These are phyloP conservation scores for Ascochyta koolunga DNA, from an alignment of 2,329 filamentous ascomycete species.

Conservation along the genomic window DNA sequence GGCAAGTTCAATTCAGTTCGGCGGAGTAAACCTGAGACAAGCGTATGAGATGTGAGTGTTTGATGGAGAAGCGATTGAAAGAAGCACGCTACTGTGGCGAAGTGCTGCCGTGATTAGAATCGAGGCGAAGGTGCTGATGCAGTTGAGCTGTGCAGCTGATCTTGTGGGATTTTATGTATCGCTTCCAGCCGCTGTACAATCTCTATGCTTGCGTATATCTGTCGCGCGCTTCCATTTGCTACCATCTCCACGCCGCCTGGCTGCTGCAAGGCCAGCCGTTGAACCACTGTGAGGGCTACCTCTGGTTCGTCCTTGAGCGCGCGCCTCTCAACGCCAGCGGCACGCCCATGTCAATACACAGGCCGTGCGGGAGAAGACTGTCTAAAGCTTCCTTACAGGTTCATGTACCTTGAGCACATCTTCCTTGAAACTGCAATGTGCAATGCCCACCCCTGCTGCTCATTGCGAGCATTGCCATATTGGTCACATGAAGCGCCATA, in stretches of 20 bases:
- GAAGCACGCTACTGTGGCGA: constrained; percentile 9
- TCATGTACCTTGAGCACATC: constrained; percentile 20
- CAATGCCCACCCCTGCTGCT: constrained; percentile 42
- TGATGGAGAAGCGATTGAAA: constrained; percentile 20
- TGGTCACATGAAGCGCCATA: constrained; percentile 31
- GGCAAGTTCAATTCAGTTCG: constrained; percentile 3
- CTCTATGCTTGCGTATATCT: constrained; percentile 32
- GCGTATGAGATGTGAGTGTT: constrained; percentile 34
- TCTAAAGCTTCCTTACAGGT: constrained; percentile 38
- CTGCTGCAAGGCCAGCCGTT: constrained; percentile 35
- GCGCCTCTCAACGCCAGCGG: constrained; percentile 45
- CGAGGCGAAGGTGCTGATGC: constrained; percentile 25
- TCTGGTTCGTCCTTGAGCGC: constrained; percentile 42
- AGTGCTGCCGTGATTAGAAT: constrained; percentile 30
- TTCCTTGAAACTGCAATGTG: constrained; percentile 39
- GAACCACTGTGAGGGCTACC: constrained; percentile 31
- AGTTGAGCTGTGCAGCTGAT: constrained; percentile 29
- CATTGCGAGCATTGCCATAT: constrained; percentile 28
- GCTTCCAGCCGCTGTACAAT: constrained; percentile 44
- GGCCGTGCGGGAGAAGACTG: constrained; percentile 35
- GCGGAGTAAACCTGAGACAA: constrained; percentile 34
- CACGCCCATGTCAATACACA: constrained; percentile 31
- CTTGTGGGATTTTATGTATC: constrained; percentile 45
- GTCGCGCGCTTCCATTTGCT: constrained; percentile 48
- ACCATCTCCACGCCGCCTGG: constrained; percentile 28